Base-by-base conservation (phyloP, 257 asterid species). In the Thymus quinquecostatus region DNA sequence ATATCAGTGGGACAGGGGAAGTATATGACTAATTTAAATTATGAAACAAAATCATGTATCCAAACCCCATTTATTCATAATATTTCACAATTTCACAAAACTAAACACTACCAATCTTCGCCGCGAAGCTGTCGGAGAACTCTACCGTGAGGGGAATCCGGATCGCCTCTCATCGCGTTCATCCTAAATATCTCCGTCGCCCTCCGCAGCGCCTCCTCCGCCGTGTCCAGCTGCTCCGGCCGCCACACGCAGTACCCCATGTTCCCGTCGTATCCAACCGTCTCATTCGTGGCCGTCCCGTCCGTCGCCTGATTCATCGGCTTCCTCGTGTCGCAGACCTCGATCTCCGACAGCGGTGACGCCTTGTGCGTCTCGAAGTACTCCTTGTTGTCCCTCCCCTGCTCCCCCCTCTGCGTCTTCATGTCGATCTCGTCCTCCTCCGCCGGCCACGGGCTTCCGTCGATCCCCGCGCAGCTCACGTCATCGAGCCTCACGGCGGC, bases 131-230 rank as follows among this genome's bases (percentile, higher is more conserved):
- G 53, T 21, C 98, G 76, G 0, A 91, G 89, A 9, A 93, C 83
- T 75, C 89, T 80, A 3, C 96, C 97, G 38, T 91, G 98, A 0
- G 98, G 97, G 2, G 97, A 91, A 68, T 91, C 84, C 2, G 96
- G 97, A 53, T 93, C 96, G 1, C 98, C 98, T 50, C 96, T 80
- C 72, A 40, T 40, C 3, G 92, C 92, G 30, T 81, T 89, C 77
- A 30, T 6, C 69, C 59, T 70, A 66, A 86, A 91, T 21, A 87
- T 80, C 85, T 86, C 89, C 78, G 45, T 59, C 44, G 96, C 96
- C 59, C 94, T 59, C 8, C 78, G 67, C 1, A 93, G 87, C 8
- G 96, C 53, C 3, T 91, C 97, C 80, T 91, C 98, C 1, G 96
- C 97, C 1, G 87, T 78, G 6, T 85, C 96, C 80, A 86, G 43